Base-by-base conservation (phyloP, 2,329 filamentous ascomycete species). In the Diaporthe nobilis region DNA sequence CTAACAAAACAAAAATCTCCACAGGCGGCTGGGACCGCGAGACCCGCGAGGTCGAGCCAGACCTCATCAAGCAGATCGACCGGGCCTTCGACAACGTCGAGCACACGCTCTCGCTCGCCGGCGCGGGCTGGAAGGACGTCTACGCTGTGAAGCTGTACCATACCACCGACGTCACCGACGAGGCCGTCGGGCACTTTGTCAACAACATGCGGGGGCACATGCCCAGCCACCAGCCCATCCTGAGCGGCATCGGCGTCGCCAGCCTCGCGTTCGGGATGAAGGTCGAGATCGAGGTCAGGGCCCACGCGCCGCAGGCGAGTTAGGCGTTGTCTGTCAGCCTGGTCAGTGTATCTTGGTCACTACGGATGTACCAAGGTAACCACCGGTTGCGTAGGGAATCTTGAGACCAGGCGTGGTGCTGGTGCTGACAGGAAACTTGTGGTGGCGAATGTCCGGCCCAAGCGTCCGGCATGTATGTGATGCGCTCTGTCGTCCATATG, bases 111-210 rank as follows among this genome's bases (percentile, higher is more conserved):
- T 22, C 28, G 25, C 61, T 51, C 28, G 61, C 44, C 20, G 28
- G 61, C 61, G 25, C 42, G 15, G 12, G 44, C 42, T 49, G 61
- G 44, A 49, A 34, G 61, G 42, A 67, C 20, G 61, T 67, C 28
- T 51, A 67, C 61, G 61, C 61, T 44, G 61, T 51, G 42, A 67
- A 67, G 44, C 31, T 67, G 61, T 67, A 67, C 44, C 61, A 67
- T 28, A 67, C 61, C 44, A 34, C 44, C 28, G 44, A 67, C 28
- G 20, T 51, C 10, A n/a, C 28, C 22, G 63, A 68, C 10, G 63
- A 68, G 13, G 63, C 28, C 2, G 44, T 51, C 44, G 44, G 20
- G 42, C 63, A 68, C 44, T 51, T 51, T 51, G 44, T 68, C 44
- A 44, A 68, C 10, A 68, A 68, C 31, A 68, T 68, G 63, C 10